phyloP scores from a whole-genome alignment of 495 filamentous ascomycete species.

The Emericellopsis terricola region DNA sequence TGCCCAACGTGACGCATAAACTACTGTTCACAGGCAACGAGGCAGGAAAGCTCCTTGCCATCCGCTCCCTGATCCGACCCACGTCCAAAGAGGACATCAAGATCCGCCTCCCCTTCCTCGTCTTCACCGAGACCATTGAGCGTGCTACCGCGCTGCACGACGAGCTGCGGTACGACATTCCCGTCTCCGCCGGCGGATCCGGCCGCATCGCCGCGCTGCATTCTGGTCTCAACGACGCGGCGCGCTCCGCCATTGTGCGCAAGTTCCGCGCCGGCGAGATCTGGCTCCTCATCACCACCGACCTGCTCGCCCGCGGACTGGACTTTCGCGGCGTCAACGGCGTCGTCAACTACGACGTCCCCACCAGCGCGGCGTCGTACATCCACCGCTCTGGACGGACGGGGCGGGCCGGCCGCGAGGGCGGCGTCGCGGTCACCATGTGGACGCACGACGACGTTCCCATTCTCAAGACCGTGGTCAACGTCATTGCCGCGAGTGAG shows the following conservation, averaged over 20 bases:
- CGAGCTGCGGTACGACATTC: conserved; percentile 90
- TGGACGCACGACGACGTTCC: conserved; percentile 91
- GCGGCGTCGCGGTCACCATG: conserved; percentile 81
- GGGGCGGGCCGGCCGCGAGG: conserved; percentile 69
- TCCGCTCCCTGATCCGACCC: conserved; percentile 83
- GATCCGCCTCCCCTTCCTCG: conserved; percentile 72
- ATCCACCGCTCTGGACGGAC: conserved; percentile 89
- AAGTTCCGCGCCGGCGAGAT: conserved; percentile 83
- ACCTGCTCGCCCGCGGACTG: conserved; percentile 75
- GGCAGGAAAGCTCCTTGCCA: conserved; percentile 77
- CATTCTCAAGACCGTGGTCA: conserved; percentile 79
- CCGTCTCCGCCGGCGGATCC: conserved; percentile 67
- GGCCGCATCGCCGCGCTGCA: conserved; percentile 82
- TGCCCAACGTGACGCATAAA: conserved; percentile 77
- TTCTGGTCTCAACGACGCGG: conserved; percentile 59
- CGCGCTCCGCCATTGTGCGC: conserved; percentile 64
- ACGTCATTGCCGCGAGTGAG: conserved; percentile 75
- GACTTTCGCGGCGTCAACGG: conserved; percentile 88
- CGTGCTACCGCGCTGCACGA: conserved; percentile 72
- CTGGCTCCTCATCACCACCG: conserved; percentile 92
- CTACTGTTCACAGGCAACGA: conserved; percentile 86
- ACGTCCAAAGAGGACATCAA: conserved; percentile 34
- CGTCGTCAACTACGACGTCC: conserved; percentile 94
- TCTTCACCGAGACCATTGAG: conserved; percentile 89
- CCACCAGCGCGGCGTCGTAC: conserved; percentile 70